Base-by-base conservation (phyloP, 768 basidiomycete genomes). In the Lentinula raphanica region DNA sequence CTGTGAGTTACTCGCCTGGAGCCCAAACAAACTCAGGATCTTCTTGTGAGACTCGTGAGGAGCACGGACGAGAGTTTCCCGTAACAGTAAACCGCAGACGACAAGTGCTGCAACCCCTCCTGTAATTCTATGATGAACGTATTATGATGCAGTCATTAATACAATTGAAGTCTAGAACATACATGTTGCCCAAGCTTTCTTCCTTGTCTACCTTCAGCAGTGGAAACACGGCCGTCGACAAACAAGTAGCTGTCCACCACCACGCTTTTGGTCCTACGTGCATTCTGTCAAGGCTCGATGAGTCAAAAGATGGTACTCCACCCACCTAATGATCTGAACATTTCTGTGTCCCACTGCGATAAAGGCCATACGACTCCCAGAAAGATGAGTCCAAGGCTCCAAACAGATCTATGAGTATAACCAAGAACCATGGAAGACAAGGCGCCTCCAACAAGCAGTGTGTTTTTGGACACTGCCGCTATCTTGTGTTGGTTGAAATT, bases 281-380 rank as follows among this genome's bases (percentile, higher is more conserved):
- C 13, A 17, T 17, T 51, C 29, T n/a, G 0, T 19, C 0, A 5
- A 17, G 32, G 13, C 13, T 0, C 21, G 23, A 23, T 11, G 19
- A 35, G 11, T 23, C 31, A 25, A 31, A 51, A 12, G 23, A n/a
- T n/a, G 27, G 5, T 21, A 56, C 5, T 17, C 2, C 27, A 32
- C 38, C 25, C n/a, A 46, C 54, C 54, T 38, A 56, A 56, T n/a
- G 25, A 28, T 27, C 31, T 51, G 11, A 72, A 63, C 36, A 71
- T 62, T 11, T 68, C 65, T 3, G 67, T 59, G 0, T 78, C 73
- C 85, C 83, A 85, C n/a, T 74, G 65, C 6, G 65, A 65, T 29
- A 80, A 60, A 3, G 91, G 89, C 91, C 91, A 92, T 1, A 79
- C 51, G 2, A 83, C 51, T 9, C 87, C 89, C 36, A 88, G 82